Percentiles rank a stretch among this genome's conserved stretches.
phyloP scores from a whole-genome alignment of 139 green algal species.

The Zygnema circumcarinatum region DNA sequence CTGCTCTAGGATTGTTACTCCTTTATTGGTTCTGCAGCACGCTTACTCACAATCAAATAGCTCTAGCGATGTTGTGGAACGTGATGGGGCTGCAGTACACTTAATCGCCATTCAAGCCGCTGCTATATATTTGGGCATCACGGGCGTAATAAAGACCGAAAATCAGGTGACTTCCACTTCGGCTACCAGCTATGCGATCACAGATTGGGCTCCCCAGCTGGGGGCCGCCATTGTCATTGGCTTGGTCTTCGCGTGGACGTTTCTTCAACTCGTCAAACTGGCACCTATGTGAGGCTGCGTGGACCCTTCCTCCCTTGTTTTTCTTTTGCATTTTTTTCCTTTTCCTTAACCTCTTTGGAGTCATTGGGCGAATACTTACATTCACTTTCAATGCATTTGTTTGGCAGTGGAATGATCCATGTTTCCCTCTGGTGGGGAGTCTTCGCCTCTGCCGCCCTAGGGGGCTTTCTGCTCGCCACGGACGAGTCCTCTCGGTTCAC shows the following conservation, averaged over 20 bases:
- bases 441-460: constrained; percentile 12
- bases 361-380: background rate
- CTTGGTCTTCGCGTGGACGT: constrained; percentile 26
- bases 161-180: background rate
- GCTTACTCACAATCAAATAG: background rate
- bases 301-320: background rate
- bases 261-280: constrained; percentile 47
- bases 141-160: constrained; percentile 34
- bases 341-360: background rate
- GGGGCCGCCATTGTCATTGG: background rate
- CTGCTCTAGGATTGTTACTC: background rate
- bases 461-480: background rate
- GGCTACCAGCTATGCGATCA: background rate
- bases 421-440: constrained; percentile 42
- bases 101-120: constrained; percentile 28
- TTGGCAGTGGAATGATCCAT: constrained; percentile 26
- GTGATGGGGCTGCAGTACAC: constrained; percentile 38
- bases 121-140: constrained; percentile 20
- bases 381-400: background rate
- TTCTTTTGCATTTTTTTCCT: background rate
- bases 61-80: background rate
- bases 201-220: constrained; percentile 30
- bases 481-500: background rate
- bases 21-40: background rate
- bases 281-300: background rate